phyloP scores from a whole-genome alignment of 106 monocot genomes.

The Phalaenopsis aphrodite region DNA sequence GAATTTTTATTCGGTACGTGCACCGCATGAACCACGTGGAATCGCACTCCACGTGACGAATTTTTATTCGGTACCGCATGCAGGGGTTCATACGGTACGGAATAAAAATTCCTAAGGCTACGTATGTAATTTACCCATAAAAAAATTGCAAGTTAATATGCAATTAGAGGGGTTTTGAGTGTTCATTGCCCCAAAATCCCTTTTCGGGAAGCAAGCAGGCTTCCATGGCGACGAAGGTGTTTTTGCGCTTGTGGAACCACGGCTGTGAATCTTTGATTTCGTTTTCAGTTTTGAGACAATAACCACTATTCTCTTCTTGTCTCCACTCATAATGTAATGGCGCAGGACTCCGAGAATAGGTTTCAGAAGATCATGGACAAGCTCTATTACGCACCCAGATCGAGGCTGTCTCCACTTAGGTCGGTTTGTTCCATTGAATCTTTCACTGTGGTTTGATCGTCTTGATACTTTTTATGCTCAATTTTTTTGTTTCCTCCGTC shows the following conservation, averaged over 20 bases:
- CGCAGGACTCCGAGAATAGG: slow-evolving; percentile 52
- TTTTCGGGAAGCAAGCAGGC: neutral
- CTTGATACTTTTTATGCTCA: slow-evolving; percentile 6
- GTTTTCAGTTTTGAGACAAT: neutral
- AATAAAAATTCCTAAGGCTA: too few relatives aligned
- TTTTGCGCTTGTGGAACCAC: neutral
- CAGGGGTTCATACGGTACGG: too few relatives aligned
- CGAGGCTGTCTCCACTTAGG: slow-evolving; percentile 21
- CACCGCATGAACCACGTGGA: too few relatives aligned
- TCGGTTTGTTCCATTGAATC: neutral
- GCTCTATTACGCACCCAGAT: slow-evolving; percentile 54
- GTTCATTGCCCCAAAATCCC: too few relatives aligned
- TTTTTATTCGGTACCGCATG: too few relatives aligned
- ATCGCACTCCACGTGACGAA: too few relatives aligned
- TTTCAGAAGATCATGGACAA: slow-evolving; percentile 73
- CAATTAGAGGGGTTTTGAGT: too few relatives aligned
- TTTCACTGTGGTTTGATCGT: neutral
- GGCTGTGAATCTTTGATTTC: neutral
- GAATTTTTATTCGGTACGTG: too few relatives aligned
- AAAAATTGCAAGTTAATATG: too few relatives aligned
- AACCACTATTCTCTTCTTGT: neutral
- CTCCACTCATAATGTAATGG: slow-evolving; percentile 6
- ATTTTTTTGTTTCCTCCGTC: neutral
- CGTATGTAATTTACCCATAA: too few relatives aligned
- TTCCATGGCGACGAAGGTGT: neutral